A percentile compares a stretch with the other conserved stretches of the same genome.
Conservation (phyloP, 352 stramenopile genomes). For the Phytopythium oedochilum region DNA sequence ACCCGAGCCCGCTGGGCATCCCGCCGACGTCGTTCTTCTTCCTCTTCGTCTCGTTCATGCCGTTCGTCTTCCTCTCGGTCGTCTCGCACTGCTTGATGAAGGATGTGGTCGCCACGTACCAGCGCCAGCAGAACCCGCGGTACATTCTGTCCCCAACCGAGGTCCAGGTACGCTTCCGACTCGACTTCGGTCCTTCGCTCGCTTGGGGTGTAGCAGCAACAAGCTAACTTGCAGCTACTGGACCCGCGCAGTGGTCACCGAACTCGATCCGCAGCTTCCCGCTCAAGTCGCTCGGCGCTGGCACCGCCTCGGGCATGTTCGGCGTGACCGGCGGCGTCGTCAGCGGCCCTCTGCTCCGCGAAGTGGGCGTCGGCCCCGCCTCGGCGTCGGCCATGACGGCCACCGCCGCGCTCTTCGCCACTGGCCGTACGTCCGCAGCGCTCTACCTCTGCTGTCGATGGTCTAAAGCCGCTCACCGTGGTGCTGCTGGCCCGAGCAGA, state of each 20-base stretch:
- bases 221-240: too few species aligned
- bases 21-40: conserved; percentile 79
- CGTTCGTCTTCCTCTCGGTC: conserved; percentile 65
- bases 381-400: conserved; percentile 78
- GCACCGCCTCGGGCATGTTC: conserved; percentile 90
- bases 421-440: conserved; percentile 18
- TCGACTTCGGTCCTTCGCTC: too few species aligned
- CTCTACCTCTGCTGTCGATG: too few species aligned
- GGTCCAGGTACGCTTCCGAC: conserved; percentile 47
- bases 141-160: conserved; percentile 39
- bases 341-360: conserved; percentile 88
- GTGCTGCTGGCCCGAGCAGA: conserved; percentile 8
- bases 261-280: conserved; percentile 67
- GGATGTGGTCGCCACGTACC: conserved; percentile 26
- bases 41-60: conserved; percentile 55
- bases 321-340: conserved; percentile 89
- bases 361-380: conserved; percentile 74
- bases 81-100: conserved; percentile 60
- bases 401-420: conserved; percentile 28
- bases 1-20: conserved; percentile 86
- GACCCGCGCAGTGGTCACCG: conserved; percentile 42
- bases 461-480: background rate
- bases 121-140: conserved; percentile 26
- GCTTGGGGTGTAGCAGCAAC: too few species aligned
- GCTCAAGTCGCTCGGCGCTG: conserved; percentile 77